These are phyloP conservation scores for Mycena polygramma DNA, from an alignment of 768 basidiomycete genomes.

Conservation along the genomic window DNA sequence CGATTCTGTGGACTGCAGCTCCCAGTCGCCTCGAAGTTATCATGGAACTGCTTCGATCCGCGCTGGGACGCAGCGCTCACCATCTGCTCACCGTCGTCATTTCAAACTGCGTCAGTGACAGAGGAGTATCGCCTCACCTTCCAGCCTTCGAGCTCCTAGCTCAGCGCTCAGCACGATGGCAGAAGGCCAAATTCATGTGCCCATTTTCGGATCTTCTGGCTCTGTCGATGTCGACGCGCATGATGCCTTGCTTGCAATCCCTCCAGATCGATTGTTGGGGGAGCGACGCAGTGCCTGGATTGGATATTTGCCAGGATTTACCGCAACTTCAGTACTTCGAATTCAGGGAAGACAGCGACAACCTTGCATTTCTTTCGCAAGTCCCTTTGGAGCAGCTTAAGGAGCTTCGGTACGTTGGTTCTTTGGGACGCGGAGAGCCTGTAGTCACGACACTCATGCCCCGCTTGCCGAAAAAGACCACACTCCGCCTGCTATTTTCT, in stretches of 20 bases:
- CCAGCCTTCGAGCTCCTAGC: not conserved
- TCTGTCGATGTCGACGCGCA: not conserved
- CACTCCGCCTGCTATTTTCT: not conserved
- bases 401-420: not conserved
- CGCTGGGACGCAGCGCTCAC: slow-evolving; percentile 1
- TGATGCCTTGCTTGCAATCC: not conserved
- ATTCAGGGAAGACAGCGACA: not conserved
- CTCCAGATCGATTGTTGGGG: not conserved
- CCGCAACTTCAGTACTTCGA: not conserved
- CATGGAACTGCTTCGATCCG: slow-evolving; percentile 1
- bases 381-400: not conserved
- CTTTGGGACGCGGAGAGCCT: not conserved
- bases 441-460: not conserved
- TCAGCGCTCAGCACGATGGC: not conserved
- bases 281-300: not conserved
- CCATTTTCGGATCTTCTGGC: not conserved
- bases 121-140: not conserved
- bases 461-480: not conserved
- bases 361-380: not conserved
- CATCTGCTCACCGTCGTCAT: not conserved
- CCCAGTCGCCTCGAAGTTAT: not conserved
- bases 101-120: no score
- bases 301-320: not conserved
- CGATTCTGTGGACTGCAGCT: not conserved
- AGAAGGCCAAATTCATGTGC: not conserved